Evolutionary conservation across 2,329 filamentous ascomycete species (phyloP), one percentile per base, ranked within the genome.

Genomic region (Pseudohalonectria lignicola): DNA sequence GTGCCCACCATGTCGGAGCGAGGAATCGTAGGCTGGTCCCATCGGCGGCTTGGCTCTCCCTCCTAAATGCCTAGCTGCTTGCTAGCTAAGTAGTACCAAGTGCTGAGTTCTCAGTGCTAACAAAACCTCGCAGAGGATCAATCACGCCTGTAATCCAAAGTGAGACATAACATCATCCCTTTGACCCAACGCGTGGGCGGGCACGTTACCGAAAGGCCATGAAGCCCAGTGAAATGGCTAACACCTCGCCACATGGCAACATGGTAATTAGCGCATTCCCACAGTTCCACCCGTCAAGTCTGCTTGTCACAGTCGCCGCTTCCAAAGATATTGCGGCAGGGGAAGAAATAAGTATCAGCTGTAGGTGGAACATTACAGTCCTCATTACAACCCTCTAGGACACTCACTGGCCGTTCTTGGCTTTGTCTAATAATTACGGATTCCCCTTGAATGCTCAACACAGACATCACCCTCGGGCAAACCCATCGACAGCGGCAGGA

Each of bases 71-170:
- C 13, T 28, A 32, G 29, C 17, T 11, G 5, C 8, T 5, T 6
- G 29, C 7, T 8, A 31, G 29, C 5, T n/a, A n/a, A n/a, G n/a
- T n/a, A n/a, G n/a, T n/a, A n/a, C n/a, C n/a, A n/a, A n/a, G n/a
- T n/a, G n/a, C n/a, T n/a, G n/a, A n/a, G n/a, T n/a, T n/a, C n/a
- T n/a, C n/a, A n/a, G n/a, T n/a, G n/a, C n/a, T n/a, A n/a, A n/a
- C n/a, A n/a, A n/a, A n/a, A n/a, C n/a, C n/a, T n/a, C n/a, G n/a
- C 26, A 50, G 45, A 42, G 47, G 23, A 52, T 53, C 20, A 60
- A 59, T 37, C 57, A 60, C 31, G 55, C 48, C 8, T 59, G 56
- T 35, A 52, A 46, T 13, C 56, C 57, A 32, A 58, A 56, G 56
- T 58, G 41, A 46, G 55, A 10, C 16, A 11, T 18, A 12, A 26